Evolutionary conservation across 495 filamentous ascomycete genomes (phyloP), one percentile per base, ranked within the genome.

Genomic region (Staphylotrichum tortipilum): DNA sequence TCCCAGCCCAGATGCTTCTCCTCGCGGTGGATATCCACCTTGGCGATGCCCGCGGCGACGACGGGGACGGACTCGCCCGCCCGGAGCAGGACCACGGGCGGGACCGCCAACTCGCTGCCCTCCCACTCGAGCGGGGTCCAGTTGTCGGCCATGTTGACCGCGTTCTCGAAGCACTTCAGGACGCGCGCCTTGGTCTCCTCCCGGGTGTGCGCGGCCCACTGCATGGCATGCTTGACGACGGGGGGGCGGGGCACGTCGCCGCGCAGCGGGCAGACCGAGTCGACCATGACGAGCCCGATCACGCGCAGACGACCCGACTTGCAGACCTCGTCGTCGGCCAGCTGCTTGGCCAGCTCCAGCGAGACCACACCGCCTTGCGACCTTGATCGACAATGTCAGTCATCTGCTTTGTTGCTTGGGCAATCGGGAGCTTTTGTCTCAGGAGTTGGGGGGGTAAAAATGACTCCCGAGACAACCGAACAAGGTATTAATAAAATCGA

Each of bases 241-340:
- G 53, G 41, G 3, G 12, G n/a, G 0, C 15, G 33, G 7, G 50
- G 41, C 4, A 15, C 30, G 0, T 18, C 37, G 1, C 26, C 19
- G 8, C 9, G 24, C 34, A 57, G 33, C 4, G 71, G 65, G 39
- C 59, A 72, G 11, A 73, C 49, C 28, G 57, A 66, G 44, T 76
- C 73, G n/a, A 76, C 58, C 58, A 73, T 67, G 42, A 76, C 37
- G 24, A 76, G 67, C 4, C 73, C 73, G 0, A 69, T 1, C 2
- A 76, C 47, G 0, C 47, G 53, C 12, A 71, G 37, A 1, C 26
- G 11, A 2, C 10, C 10, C 23, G 4, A 2, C 8, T 22, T n/a
- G n/a, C n/a, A n/a, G n/a, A n/a, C 18, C 15, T 19, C n/a, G 39
- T 58, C 54, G 4, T 59, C 36, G 0, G 60, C 65, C 14, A 73